Conservation (phyloP, 164 flowering plant genomes). For the Taxillus chinensis region DNA sequence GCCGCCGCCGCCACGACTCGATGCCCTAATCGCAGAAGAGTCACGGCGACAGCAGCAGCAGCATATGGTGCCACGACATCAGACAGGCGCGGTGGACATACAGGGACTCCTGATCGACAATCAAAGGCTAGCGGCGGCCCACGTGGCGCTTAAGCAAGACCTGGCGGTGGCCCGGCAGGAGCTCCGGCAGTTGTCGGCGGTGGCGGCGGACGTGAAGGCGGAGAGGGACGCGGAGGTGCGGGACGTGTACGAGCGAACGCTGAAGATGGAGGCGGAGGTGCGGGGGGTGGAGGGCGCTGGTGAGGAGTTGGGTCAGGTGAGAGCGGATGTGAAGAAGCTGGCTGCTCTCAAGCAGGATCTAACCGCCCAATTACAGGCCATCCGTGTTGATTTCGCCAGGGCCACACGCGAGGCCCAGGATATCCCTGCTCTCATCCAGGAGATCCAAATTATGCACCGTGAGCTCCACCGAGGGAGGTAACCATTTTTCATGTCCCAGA, state of each 20-base stretch:
- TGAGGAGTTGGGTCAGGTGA: conserved; percentile 45
- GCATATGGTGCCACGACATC: conserved; percentile 33
- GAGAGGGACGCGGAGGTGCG: conserved; percentile 56
- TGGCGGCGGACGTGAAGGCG: conserved; percentile 42
- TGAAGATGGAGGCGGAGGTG: conserved; percentile 52
- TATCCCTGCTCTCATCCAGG: conserved; percentile 26
- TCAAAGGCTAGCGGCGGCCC: conserved; percentile 56
- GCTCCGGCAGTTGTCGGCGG: conserved; percentile 38
- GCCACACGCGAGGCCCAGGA: conserved; percentile 26
- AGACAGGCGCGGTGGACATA: conserved; percentile 21
- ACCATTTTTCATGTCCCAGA: not conserved
- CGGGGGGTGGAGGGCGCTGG: conserved; percentile 27
- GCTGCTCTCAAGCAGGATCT: conserved; percentile 24
- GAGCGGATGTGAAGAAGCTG: conserved; percentile 39
- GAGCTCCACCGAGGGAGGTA: conserved; percentile 78
- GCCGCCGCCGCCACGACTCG: conserved; percentile 6
- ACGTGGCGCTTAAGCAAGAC: conserved; percentile 71
- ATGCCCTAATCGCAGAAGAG: conserved; percentile 7
- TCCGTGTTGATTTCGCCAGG: conserved; percentile 27
- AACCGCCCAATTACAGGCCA: conserved; percentile 22
- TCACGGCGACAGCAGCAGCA: conserved; percentile 17
- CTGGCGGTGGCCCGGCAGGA: conserved; percentile 45
- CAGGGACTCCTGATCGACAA: conserved; percentile 61
- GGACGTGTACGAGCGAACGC: conserved; percentile 46
- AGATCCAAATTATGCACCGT: conserved; percentile 35